phyloP scores from a whole-genome alignment of 805 yeast species.

The Kazachstania bromeliacearum region DNA sequence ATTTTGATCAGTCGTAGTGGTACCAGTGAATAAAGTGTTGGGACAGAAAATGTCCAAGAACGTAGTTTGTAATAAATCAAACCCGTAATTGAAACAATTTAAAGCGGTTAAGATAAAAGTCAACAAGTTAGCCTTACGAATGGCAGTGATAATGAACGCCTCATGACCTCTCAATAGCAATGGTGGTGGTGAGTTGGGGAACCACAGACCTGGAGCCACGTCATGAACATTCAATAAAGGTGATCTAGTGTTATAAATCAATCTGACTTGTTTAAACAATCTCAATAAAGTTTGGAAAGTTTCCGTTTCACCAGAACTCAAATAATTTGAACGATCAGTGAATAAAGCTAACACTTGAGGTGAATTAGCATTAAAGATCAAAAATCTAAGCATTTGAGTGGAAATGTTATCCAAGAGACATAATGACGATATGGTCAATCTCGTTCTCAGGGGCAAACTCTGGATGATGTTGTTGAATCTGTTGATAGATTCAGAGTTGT shows the following conservation, averaged over 20 bases:
- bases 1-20: constrained; percentile 15
- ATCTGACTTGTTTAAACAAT: constrained; percentile 67
- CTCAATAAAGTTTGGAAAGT: constrained; percentile 59
- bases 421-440: constrained; percentile 54
- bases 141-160: constrained; percentile 35
- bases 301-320: constrained; percentile 44
- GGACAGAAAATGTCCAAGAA: constrained; percentile 87
- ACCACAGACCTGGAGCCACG: constrained; percentile 64
- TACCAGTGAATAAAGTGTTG: constrained; percentile 28
- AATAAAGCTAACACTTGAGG: constrained; percentile 56
- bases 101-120: constrained; percentile 82
- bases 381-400: constrained; percentile 64
- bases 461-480: constrained; percentile 18
- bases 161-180: constrained; percentile 49
- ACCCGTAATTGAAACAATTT: constrained; percentile 79
- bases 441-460: constrained; percentile 40
- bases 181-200: constrained; percentile 51
- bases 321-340: constrained; percentile 45
- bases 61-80: constrained; percentile 73
- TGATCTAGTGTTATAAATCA: constrained; percentile 55
- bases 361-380: constrained; percentile 52
- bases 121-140: constrained; percentile 79
- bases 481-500: constrained; percentile 15
- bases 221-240: constrained; percentile 65
- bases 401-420: constrained; percentile 77